These are phyloP conservation scores for Colletotrichum scovillei DNA, from an alignment of 2,329 filamentous ascomycete genomes.

Conservation along the genomic window DNA sequence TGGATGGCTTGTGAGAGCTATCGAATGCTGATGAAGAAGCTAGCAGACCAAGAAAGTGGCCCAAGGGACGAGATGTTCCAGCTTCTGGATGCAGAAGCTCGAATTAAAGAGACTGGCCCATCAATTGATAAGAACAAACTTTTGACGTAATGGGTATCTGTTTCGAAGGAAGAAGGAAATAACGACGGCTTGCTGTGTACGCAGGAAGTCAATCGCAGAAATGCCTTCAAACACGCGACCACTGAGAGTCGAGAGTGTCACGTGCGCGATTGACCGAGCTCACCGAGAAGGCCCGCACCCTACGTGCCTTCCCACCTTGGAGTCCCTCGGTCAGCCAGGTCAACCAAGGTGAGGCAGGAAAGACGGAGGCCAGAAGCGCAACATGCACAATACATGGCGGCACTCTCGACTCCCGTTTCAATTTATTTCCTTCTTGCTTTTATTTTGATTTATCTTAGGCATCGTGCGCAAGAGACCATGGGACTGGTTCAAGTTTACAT, in stretches of 20 bases:
- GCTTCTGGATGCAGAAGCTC: neutral
- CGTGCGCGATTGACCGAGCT: neutral
- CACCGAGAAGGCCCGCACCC: too few relatives aligned
- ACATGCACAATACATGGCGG: too few relatives aligned
- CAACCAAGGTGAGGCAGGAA: neutral
- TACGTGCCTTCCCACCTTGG: neutral
- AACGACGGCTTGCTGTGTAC: neutral
- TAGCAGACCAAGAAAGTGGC: neutral
- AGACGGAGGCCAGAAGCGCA: too few relatives aligned
- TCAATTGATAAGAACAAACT: neutral
- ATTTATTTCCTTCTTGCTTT: too few relatives aligned
- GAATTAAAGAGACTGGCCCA: too few relatives aligned
- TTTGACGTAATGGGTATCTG: neutral
- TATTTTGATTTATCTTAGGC: too few relatives aligned
- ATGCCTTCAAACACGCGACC: conserved; percentile 13
- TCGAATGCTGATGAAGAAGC: neutral
- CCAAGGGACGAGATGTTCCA: neutral
- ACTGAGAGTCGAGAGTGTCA: neutral
- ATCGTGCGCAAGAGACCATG: too few relatives aligned
- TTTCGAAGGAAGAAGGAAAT: neutral
- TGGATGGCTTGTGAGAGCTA: neutral
- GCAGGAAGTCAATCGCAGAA: neutral
- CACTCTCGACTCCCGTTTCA: too few relatives aligned
- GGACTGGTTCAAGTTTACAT: too few relatives aligned
- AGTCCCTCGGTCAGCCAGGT: neutral